These are phyloP conservation scores for Cyberlindnera sargentensis DNA, from an alignment of 805 yeast species.

Conservation along the genomic window DNA sequence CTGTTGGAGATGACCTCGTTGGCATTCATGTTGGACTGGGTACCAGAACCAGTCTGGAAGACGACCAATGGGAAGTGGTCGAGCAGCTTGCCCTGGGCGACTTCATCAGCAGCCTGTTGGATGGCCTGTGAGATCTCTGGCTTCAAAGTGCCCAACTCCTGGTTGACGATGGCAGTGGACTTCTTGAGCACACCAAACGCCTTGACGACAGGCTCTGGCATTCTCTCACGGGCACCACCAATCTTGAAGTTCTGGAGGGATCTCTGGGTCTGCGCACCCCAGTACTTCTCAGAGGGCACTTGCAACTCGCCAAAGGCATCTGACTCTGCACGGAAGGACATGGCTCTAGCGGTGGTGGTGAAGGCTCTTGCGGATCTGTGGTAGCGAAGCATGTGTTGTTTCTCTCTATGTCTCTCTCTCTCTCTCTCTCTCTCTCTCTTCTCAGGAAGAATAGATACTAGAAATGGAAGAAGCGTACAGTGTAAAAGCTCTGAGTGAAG, in stretches of 20 bases:
- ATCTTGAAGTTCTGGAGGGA: slow-evolving; percentile 91
- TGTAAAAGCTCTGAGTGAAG: too few relatives aligned
- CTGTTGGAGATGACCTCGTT: slow-evolving; percentile 98
- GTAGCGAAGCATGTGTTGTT: neutral
- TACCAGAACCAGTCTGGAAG: slow-evolving; percentile 98
- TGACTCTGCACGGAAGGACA: slow-evolving; percentile 57
- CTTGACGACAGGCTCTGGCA: slow-evolving; percentile 85
- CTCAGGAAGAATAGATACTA: too few relatives aligned
- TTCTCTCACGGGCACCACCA: slow-evolving; percentile 84
- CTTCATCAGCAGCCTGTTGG: slow-evolving; percentile 93
- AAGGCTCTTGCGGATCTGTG: slow-evolving; percentile 1
- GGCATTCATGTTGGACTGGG: slow-evolving; percentile 98
- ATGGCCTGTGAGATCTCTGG: slow-evolving; percentile 80
- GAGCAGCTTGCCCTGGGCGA: slow-evolving; percentile 80
- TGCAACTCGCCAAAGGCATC: slow-evolving; percentile 97
- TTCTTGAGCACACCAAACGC: slow-evolving; percentile 94
- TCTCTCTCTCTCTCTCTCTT: too few relatives aligned
- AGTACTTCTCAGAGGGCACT: slow-evolving; percentile 79
- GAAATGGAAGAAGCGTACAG: too few relatives aligned
- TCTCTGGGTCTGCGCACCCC: slow-evolving; percentile 98
- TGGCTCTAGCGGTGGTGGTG: slow-evolving; percentile 6
- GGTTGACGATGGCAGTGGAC: slow-evolving; percentile 90
- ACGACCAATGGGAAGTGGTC: slow-evolving; percentile 98
- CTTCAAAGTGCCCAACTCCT: slow-evolving; percentile 73
- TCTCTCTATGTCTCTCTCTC: too few relatives aligned